These are phyloP conservation scores for Asterochloris erici DNA, from an alignment of 139 green algal genomes.

Conservation along the genomic window DNA sequence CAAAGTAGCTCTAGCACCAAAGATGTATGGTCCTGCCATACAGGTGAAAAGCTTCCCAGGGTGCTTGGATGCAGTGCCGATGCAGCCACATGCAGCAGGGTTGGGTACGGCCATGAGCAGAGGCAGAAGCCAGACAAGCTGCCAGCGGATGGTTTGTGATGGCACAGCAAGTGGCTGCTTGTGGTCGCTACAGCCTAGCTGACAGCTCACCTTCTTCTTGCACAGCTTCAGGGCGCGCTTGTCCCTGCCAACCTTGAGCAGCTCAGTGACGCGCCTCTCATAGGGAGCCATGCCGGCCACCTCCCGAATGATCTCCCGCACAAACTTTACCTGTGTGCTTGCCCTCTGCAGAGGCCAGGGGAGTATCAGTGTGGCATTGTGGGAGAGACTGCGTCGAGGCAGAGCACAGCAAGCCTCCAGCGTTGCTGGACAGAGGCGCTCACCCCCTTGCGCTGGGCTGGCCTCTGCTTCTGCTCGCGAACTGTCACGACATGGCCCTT, in stretches of 20 bases:
- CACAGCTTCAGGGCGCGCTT: conserved; percentile 95
- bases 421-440: conserved; percentile 21
- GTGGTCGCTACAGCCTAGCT: background rate
- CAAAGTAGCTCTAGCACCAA: too few relatives aligned
- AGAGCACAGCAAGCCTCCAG: background rate
- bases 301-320: conserved; percentile 87
- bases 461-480: conserved; percentile 47
- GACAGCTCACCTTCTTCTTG: conserved; percentile 83
- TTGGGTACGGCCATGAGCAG: too few relatives aligned
- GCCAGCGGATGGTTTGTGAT: too few relatives aligned
- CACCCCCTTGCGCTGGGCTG: conserved; percentile 79
- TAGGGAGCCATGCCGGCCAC: conserved; percentile 92
- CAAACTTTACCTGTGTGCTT: conserved; percentile 84
- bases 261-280: conserved; percentile 90
- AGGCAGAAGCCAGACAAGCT: too few relatives aligned
- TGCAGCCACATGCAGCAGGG: too few relatives aligned
- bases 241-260: conserved; percentile 94
- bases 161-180: background rate
- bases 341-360: conserved; percentile 41
- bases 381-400: background rate
- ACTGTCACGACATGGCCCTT: conserved; percentile 86
- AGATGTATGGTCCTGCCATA: too few relatives aligned
- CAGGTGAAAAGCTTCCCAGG: too few relatives aligned
- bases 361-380: background rate
- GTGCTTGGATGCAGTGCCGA: too few relatives aligned